phyloP scores from a whole-genome alignment of 164 flowering plant genomes.

The Sedum album region DNA sequence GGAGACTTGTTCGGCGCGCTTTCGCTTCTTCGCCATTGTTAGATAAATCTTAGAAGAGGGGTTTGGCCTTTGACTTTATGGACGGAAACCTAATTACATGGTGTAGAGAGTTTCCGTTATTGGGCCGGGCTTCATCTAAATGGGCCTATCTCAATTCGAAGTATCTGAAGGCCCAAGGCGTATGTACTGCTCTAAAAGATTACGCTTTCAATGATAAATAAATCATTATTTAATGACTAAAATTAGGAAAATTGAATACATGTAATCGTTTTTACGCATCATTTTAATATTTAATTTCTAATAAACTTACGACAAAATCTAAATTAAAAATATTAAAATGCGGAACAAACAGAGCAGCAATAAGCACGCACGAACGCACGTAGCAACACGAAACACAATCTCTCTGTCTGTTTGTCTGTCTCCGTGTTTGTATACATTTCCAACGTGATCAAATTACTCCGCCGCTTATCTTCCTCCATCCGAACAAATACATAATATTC shows the following conservation, averaged over 20 bases:
- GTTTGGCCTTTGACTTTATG: not conserved
- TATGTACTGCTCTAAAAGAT: no score
- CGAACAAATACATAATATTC: not conserved
- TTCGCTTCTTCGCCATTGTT: conserved; percentile 74
- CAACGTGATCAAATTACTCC: not conserved
- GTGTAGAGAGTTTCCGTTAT: not conserved
- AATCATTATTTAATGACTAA: no score
- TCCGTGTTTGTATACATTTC: not conserved
- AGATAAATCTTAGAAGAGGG: not conserved
- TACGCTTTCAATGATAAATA: no score
- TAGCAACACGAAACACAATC: not conserved
- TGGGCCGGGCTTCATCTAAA: not conserved
- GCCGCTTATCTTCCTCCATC: not conserved
- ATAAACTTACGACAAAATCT: no score
- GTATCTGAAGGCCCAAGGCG: no score
- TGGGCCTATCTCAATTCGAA: no score
- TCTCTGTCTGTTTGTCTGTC: not conserved
- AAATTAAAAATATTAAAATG: no score
- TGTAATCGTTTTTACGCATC: no score
- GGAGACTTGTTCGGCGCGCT: conserved; percentile 34
- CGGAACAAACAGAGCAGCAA: not conserved
- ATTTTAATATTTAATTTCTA: no score
- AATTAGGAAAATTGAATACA: no score
- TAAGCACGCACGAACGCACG: not conserved
- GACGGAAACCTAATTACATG: not conserved